Evolutionary conservation across 2,329 filamentous ascomycete species (phyloP), one percentile per base, ranked within the genome.

Genomic region (Aspergillus bombycis): DNA sequence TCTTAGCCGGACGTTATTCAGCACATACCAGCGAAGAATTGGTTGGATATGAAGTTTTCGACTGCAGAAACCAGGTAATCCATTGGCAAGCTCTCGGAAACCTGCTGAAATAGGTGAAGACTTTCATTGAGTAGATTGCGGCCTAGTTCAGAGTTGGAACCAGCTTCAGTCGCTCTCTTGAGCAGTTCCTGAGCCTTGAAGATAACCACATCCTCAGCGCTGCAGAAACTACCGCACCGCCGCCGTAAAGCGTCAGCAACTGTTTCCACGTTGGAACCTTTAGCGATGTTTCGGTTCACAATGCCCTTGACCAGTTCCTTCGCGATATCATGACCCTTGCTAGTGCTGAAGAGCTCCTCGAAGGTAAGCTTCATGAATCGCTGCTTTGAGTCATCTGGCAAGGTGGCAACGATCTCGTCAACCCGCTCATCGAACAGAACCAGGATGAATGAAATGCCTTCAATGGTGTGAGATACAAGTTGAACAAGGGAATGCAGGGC

Each of bases 141-240:
- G 7, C 91, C 92, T 58, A 88, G 84, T 69, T 94, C 94, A 4
- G 88, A 88, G 72, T 93, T 92, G 5, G 85, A 82, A 11, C 89
- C 88, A 55, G 91, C 88, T 75, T 97, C 94, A 2, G 89, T 89
- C 1, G 94, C 94, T 69, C 92, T 88, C 82, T 97, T 96, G 59
- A 98, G 82, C 72, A 94, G 91, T 78, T 99, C 95, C 75, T 98
- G 94, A 0, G 95, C 95, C 79, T 97, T 98, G 88, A 99, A 99
- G 70, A 97, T 94, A 67, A 98, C 89, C 1, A 98, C 95, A 80
- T 99, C 95, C 68, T 99, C 94, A 0, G 94, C 89, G 72, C 94
- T 97, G 78, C 95, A 99, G 85, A 99, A 99, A 79, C 91, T 97
- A 66, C 95, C 96, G 71, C 95, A 99, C 71, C 94, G 88, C 70